phyloP scores from a whole-genome alignment of 768 basidiomycete genomes.

The Trametes elegans region DNA sequence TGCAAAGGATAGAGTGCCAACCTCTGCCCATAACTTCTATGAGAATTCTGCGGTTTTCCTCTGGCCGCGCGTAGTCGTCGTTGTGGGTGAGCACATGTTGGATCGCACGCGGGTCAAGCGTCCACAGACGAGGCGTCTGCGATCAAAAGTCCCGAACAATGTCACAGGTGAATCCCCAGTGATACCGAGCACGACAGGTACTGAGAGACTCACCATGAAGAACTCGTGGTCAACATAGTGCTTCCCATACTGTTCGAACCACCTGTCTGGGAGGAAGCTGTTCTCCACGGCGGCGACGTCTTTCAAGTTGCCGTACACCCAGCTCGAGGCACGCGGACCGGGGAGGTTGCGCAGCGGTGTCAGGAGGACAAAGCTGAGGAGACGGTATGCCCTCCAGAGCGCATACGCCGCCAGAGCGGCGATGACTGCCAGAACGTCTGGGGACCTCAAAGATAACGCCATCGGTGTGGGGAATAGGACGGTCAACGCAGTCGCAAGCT shows the following conservation, averaged over 20 bases:
- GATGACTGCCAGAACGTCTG: not conserved
- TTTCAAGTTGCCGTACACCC: slow-evolving; percentile 48
- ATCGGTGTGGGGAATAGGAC: too few relatives aligned
- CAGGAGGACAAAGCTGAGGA: not conserved
- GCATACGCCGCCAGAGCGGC: not conserved
- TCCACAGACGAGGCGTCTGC: slow-evolving; percentile 13
- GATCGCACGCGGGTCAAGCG: slow-evolving; percentile 57
- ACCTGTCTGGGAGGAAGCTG: slow-evolving; percentile 33
- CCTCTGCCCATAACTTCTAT: not conserved
- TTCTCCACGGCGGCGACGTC: slow-evolving; percentile 44
- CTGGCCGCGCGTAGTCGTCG: slow-evolving; percentile 56
- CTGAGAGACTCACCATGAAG: slow-evolving; percentile 37
- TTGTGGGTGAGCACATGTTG: slow-evolving; percentile 61
- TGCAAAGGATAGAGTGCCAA: not conserved
- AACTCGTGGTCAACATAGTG: slow-evolving; percentile 43
- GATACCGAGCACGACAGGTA: not conserved
- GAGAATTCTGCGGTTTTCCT: slow-evolving; percentile 28
- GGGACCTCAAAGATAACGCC: not conserved
- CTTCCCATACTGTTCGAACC: slow-evolving; percentile 47
- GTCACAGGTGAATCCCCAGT: too few relatives aligned
- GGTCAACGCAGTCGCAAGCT: too few relatives aligned
- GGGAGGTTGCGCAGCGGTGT: slow-evolving; percentile 49
- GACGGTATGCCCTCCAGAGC: not conserved
- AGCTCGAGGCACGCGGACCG: slow-evolving; percentile 45
- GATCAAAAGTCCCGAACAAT: slow-evolving; percentile 38